Evolutionary conservation across 1,139 yeast genomes (phyloP).

Genomic region (Blastobotrys capitulatus): DNA sequence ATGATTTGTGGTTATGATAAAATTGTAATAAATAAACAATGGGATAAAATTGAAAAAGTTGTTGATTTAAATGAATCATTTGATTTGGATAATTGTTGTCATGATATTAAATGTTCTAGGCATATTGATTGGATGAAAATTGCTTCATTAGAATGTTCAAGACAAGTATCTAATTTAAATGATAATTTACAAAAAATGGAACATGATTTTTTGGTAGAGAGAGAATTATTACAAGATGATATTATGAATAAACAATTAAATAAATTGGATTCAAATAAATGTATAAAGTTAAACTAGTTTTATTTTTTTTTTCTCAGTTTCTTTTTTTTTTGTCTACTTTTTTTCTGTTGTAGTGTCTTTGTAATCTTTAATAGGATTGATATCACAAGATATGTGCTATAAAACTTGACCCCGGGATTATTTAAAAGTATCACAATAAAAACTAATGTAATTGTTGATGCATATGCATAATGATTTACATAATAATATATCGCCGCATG

Average conservation of each 20-base stretch:
- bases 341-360: no score
- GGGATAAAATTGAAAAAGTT: slow-evolving; percentile 14
- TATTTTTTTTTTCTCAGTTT: not conserved
- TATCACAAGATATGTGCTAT: no score
- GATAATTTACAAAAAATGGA: slow-evolving; percentile 1
- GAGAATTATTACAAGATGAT: not conserved
- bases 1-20: slow-evolving; percentile 40
- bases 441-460: no score
- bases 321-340: no score
- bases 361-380: no score
- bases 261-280: not conserved
- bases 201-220: not conserved
- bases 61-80: slow-evolving; percentile 12
- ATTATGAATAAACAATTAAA: not conserved
- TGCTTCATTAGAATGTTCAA: slow-evolving; percentile 38
- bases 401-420: no score
- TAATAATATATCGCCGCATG: no score
- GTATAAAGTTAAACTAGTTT: not conserved
- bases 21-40: slow-evolving; percentile 24
- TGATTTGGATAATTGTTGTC: slow-evolving; percentile 37
- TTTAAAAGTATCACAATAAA: no score
- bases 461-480: no score
- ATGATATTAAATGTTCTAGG: slow-evolving; percentile 56
- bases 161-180: not conserved
- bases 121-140: slow-evolving; percentile 67